Base-by-base conservation (phyloP, 2,329 filamentous ascomycete species). In the Chrysosphaeria jannelii region DNA sequence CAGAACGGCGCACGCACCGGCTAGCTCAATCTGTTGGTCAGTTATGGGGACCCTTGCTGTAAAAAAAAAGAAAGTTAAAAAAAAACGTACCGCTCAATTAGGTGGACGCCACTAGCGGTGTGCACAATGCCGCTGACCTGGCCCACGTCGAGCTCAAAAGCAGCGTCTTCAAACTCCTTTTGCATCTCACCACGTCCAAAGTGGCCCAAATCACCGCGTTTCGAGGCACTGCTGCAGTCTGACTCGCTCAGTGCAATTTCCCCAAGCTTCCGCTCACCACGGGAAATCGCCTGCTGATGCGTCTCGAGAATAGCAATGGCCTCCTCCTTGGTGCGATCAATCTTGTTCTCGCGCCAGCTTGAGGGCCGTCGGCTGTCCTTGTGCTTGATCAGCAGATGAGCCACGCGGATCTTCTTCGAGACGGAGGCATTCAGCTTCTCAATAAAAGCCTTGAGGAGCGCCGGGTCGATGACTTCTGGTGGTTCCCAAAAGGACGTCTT, bases 161-260 rank as follows among this genome's bases (percentile, higher is more conserved):
- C 71, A 4, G 79, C 79, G 27, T 91, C 76, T 48, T 97, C 85
- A 39, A 97, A 97, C 47, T 91, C 81, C 51, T 79, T 81, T 44
- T 97, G 85, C 85, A 97, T 97, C 38, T 93, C 81, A 14, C 78
- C 76, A 36, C 59, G 66, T 26, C 76, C 79, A 44, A 97, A 97
- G 46, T 79, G 90, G 11, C 85, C 85, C 49, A 97, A 50, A 42
- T 97, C 85, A 27, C 85, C 85, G 33, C 67, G 63, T 57, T 93
- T 97, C 36, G 78, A 63, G 14, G 85, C 79, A 36, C 78, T 91
- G 45, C 74, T 89, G 50, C 81, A 93, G 48, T 97, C 85, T 10
- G 75, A 89, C 49, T 93, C 85, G 20, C 64, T 71, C 28, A 64
- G 59, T 8, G 85, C 85, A 32, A 97, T 56, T 32, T 91, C 72